Base-by-base conservation (phyloP, 768 basidiomycete genomes). In the Podaxis carcinomalis region DNA sequence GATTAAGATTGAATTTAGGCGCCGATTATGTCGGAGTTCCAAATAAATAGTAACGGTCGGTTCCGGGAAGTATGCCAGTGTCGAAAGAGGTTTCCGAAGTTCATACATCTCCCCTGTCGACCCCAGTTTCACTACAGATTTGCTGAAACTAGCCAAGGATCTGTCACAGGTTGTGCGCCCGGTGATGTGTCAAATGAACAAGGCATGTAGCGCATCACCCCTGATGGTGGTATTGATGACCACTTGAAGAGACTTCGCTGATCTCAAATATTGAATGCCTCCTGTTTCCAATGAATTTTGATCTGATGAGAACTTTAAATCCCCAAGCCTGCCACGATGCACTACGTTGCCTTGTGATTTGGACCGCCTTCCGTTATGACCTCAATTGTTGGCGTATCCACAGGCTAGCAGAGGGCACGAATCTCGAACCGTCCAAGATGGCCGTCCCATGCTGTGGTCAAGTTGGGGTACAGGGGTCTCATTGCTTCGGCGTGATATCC, bases 1-100 rank as follows among this genome's bases (percentile, higher is more conserved):
- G 49, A 59, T 60, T 25, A 57, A 21, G 54, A 13, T 64, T 63
- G 21, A 57, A 56, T 62, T 58, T 14, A 42, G 51, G 57, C 57
- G 63, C 68, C 69, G 74, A 71, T 70, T 25, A 11, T 50, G 54
- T 66, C 68, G 65, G 72, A 70, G 66, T 59, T 58, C 67, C 36
- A 65, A 49, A 10, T n/a, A n/a, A 23, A 47, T 47, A 11, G 46
- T 47, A 11, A 4, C 21, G 5, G 19, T 47, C 46, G 4, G 40
- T 42, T n/a, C 40, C 40, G 14, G 40, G 40, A 7, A 42, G 32
- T 32, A 32, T 32, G 32, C 32, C 32, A 32, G 2, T 7, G 32
- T 32, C 7, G 32, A 32, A 32, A 9, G 32, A 32, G 32, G 32
- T 32, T 32, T 32, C 7, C 32, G 6, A 32, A 32, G 32, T 32